Conservation (phyloP, 306 rosid genomes). For the Elaeagnus macrophylla region DNA sequence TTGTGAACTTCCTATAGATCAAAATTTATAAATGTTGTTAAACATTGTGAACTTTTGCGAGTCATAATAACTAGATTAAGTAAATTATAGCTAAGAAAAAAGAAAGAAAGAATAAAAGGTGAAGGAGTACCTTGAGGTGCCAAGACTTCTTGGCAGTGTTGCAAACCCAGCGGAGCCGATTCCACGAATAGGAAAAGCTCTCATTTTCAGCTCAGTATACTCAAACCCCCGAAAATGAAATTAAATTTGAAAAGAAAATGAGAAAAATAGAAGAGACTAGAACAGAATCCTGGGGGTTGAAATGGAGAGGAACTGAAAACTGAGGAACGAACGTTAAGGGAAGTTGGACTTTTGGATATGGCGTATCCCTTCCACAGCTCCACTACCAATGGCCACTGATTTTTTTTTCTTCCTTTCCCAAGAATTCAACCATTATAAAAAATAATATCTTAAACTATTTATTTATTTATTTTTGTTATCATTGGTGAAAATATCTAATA, state of each 20-base stretch:
- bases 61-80: not conserved
- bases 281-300: too few relatives aligned
- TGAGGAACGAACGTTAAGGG: slow-evolving; percentile 1
- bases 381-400: not conserved
- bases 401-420: not conserved
- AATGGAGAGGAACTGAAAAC: not conserved
- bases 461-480: too few relatives aligned
- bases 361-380: not conserved
- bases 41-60: not conserved
- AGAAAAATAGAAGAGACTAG: not conserved
- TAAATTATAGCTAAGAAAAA: not conserved
- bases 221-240: not conserved
- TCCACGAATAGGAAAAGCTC: slow-evolving; percentile 13
- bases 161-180: slow-evolving; percentile 11
- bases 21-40: too few relatives aligned
- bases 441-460: too few relatives aligned
- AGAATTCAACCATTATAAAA: too few relatives aligned
- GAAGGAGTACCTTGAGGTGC: slow-evolving; percentile 19
- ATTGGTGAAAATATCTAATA: too few relatives aligned
- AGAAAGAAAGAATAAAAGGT: not conserved
- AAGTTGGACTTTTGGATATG: slow-evolving; percentile 13
- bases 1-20: not conserved
- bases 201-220: slow-evolving; percentile 19
- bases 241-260: not conserved
- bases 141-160: slow-evolving; percentile 5